Percentiles rank a stretch among this genome's conserved stretches.
Conservation (phyloP, 2,329 filamentous ascomycete species). For the Aspergillus sp. region DNA sequence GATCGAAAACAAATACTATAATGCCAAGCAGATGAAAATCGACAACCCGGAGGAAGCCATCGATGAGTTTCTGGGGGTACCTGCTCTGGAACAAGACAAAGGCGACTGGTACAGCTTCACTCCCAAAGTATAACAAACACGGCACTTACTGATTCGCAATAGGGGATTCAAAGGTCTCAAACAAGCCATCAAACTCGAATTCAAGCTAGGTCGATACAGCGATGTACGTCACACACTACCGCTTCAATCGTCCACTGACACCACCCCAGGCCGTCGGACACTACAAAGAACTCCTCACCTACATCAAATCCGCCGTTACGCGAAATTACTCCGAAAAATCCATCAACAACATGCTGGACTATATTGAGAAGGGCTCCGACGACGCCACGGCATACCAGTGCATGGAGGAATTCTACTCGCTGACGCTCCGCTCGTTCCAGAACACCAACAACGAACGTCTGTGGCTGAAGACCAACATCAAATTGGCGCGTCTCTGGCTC, state of each 20-base stretch:
- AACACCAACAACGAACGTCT: constrained; percentile 95
- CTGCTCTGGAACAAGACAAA: constrained; percentile 80
- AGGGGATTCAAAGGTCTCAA: constrained; percentile 95
- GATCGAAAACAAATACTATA: constrained; percentile 99
- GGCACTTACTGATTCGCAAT: constrained; percentile 8
- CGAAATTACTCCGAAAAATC: constrained; percentile 99
- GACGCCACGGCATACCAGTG: constrained; percentile 69
- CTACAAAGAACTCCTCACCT: constrained; percentile 91
- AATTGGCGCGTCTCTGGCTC: constrained; percentile 85
- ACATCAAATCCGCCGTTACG: constrained; percentile 94
- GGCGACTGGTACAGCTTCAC: constrained; percentile 69
- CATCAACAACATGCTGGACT: constrained; percentile 99
- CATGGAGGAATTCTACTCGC: constrained; percentile 93
- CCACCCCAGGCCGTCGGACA: constrained; percentile 73
- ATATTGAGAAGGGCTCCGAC: constrained; percentile 87
- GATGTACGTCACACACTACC: constrained; percentile 53
- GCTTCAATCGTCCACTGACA: constrained; percentile 7
- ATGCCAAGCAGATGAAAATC: constrained; percentile 92
- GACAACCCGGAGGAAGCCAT: constrained; percentile 86
- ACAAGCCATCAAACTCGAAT: constrained; percentile 96
- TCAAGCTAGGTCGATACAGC: constrained; percentile 83
- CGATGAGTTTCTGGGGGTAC: constrained; percentile 86
- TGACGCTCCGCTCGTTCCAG: constrained; percentile 92
- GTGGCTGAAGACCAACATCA: constrained; percentile 98
- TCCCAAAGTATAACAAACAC: background rate